A percentile compares a stretch with the other conserved stretches of the same genome.
Conservation (phyloP, 352 stramenopile genomes). For the Globisporangium nagaii region DNA sequence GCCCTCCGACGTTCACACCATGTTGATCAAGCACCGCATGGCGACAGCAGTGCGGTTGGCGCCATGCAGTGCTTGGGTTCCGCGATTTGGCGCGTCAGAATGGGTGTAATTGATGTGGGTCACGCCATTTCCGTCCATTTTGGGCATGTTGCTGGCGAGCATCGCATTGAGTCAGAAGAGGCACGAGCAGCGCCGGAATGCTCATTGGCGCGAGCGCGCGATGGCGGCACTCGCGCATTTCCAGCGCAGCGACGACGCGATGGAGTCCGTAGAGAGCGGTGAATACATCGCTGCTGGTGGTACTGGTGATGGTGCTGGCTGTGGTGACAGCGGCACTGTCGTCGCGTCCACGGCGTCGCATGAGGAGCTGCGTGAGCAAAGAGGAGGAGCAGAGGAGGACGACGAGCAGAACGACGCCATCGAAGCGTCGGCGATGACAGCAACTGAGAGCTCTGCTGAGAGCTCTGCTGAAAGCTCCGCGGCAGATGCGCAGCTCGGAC, state of each 20-base stretch:
- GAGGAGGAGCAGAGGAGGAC: neutral
- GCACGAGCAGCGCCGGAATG: neutral
- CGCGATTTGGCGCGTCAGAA: constrained; percentile 1
- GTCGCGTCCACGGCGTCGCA: no score
- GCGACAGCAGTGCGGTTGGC: no score
- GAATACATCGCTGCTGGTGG: neutral
- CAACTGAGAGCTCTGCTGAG: neutral
- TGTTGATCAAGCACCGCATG: no score
- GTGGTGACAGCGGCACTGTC: neutral
- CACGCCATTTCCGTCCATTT: neutral
- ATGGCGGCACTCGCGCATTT: constrained; percentile 9
- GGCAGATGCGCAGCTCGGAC: constrained; percentile 9
- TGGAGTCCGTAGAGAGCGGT: neutral
- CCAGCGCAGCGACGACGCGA: neutral
- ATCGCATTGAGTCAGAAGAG: neutral
- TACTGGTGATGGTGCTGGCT: neutral
- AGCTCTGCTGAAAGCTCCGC: neutral
- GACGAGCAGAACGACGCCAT: neutral
- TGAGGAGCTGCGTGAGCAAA: neutral
- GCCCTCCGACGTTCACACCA: no score
- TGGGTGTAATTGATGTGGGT: neutral
- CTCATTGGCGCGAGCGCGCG: neutral
- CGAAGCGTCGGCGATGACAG: neutral
- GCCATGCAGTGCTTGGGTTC: neutral
- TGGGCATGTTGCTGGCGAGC: neutral